Base-by-base conservation (phyloP, 78 protist species). In the Trichosphaerium sp. region DNA sequence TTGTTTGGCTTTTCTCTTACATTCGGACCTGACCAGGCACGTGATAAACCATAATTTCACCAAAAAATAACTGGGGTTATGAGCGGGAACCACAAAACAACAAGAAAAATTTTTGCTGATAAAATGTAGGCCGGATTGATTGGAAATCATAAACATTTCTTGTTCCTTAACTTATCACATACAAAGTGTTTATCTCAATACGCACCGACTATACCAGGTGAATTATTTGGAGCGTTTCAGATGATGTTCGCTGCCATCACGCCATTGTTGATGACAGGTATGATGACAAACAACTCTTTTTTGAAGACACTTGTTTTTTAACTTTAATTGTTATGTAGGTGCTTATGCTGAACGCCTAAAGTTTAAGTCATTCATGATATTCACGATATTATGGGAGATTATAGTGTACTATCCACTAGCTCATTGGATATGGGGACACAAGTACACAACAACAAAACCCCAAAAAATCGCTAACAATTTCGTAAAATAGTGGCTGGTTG, bases 231-330 rank as follows among this genome's bases (percentile, higher is more conserved):
- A 23, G 37, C 70, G 44, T 89, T 79, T 43, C 88, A 85, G 80
- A 78, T 78, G 87, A 89, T 89, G 94, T 89, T 89, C 62, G 94
- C 94, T 56, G 21, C 64, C 54, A 86, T 85, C 59, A 85, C 91
- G 28, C 94, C 94, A 23, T 66, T 85, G 38, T 69, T 89, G 62
- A 71, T 89, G 76, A 86, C 94, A 7, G 94, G 88, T 15, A n/a
- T 12, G 25, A 32, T 12, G 11, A 54, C 10, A 21, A 6, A 6
- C 32, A 10, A 54, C 28, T 34, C 59, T 6, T 6, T 12, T 54
- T 35, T 21, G 32, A 54, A 34, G 10, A 54, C 59, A 12, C 51
- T 21, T n/a, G 21, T n/a, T 47, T 47, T 47, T 47, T 21, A 47
- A 47, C 51, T n/a, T 47, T 47, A n/a, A n/a, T n/a, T n/a, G 18